Evolutionary conservation across 179 eudicot genomes (phyloP).

Genomic region (Actinidia polygama): DNA sequence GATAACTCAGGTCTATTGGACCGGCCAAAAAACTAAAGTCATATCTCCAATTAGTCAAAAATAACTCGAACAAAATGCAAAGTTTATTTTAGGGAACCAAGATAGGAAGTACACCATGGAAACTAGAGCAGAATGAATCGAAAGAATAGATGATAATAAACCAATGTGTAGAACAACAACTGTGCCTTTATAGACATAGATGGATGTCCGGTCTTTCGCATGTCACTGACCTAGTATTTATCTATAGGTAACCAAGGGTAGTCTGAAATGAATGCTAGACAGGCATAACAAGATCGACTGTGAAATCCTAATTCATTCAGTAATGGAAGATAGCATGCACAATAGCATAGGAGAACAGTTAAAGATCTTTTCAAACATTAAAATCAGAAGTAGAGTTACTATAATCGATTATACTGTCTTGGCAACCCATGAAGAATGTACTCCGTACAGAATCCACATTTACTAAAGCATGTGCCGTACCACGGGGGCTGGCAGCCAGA

Average conservation of each 20-base stretch:
- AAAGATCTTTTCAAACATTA: slow-evolving; percentile 84
- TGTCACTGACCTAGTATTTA: not conserved
- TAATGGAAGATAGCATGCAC: not conserved
- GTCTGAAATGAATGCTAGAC: not conserved
- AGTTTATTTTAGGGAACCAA: too few species aligned
- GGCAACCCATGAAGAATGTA: slow-evolving; percentile 84
- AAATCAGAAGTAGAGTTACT: slow-evolving; percentile 64
- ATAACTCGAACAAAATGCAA: too few species aligned
- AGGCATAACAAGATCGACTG: not conserved
- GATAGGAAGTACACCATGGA: too few species aligned
- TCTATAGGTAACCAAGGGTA: not conserved
- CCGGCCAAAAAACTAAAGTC: too few species aligned
- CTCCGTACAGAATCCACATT: slow-evolving; percentile 67
- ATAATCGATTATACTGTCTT: slow-evolving; percentile 59
- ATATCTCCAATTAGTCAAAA: too few species aligned
- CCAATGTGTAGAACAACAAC: not conserved
- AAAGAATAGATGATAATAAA: not conserved
- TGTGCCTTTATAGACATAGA: not conserved
- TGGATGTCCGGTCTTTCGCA: too few species aligned
- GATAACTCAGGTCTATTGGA: too few species aligned
- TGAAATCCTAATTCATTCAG: not conserved
- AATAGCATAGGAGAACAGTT: slow-evolving; percentile 15
- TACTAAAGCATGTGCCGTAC: slow-evolving; percentile 81
- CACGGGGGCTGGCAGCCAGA: slow-evolving; percentile 74
- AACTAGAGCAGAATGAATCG: too few species aligned